phyloP scores from a whole-genome alignment of 176 grass and related monocot genomes.

The Microstegium vimineum region DNA sequence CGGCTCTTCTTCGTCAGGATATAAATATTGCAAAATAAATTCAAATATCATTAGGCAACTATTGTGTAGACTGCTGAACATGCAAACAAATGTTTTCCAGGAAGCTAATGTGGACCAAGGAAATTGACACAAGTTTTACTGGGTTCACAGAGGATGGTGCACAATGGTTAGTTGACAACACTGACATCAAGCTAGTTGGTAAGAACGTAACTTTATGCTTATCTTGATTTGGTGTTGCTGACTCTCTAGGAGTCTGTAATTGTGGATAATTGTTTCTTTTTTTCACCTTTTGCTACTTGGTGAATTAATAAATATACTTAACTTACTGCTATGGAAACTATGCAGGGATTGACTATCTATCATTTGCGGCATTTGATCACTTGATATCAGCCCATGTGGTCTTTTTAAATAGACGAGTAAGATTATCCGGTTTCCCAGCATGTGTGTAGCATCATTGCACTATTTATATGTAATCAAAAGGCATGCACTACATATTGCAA shows the following conservation, averaged over 20 bases:
- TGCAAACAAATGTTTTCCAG: slow-evolving; percentile 38
- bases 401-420: slow-evolving; percentile 73
- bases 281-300: background rate
- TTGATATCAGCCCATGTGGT: slow-evolving; percentile 70
- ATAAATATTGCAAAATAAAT: background rate
- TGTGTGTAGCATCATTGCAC: background rate
- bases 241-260: background rate
- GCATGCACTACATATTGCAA: background rate
- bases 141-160: slow-evolving; percentile 79
- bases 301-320: background rate
- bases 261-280: background rate
- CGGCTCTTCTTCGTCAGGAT: background rate
- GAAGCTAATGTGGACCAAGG: slow-evolving; percentile 77
- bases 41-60: background rate
- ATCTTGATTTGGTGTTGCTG: background rate
- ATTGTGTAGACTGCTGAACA: background rate
- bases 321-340: slow-evolving; percentile 1
- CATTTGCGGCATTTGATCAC: slow-evolving; percentile 68
- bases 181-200: slow-evolving; percentile 89
- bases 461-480: background rate
- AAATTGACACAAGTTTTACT: slow-evolving; percentile 56
- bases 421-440: background rate
- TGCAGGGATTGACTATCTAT: slow-evolving; percentile 76
- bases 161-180: slow-evolving; percentile 87
- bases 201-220: slow-evolving; percentile 6